These are phyloP conservation scores for Abortiporus biennis DNA, from an alignment of 1,284 basidiomycete species.

Conservation along the genomic window DNA sequence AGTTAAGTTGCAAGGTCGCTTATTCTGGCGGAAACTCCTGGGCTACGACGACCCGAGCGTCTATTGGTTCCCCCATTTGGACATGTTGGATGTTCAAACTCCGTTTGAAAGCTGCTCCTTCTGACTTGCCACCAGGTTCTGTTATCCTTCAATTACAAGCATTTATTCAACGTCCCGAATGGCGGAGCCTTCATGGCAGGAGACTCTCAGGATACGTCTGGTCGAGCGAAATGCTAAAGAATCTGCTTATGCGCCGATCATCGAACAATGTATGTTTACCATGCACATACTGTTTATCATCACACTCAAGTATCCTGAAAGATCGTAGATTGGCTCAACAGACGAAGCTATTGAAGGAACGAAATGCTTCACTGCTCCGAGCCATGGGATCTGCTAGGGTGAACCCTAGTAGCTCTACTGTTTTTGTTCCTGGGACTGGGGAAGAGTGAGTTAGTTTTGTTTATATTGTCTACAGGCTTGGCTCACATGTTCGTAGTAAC, in stretches of 20 bases:
- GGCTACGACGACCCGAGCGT: conserved; percentile 7
- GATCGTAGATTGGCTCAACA: conserved; percentile 87
- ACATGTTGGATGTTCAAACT: too few relatives aligned
- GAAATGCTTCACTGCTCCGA: conserved; percentile 79
- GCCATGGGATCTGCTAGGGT: conserved; percentile 69
- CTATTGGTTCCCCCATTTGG: conserved; percentile 7
- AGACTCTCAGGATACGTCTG: conserved; percentile 68
- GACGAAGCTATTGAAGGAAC: conserved; percentile 82
- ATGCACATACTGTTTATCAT: too few relatives aligned
- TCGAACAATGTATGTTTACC: conserved; percentile 80
- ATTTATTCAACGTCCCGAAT: too few relatives aligned
- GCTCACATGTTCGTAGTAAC: conserved; percentile 40
- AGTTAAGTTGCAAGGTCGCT: too few relatives aligned
- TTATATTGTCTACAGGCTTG: conserved; percentile 13
- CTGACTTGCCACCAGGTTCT: conserved; percentile 4
- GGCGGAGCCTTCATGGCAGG: conserved; percentile 81
- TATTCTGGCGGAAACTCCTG: too few relatives aligned
- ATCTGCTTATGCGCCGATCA: conserved; percentile 74
- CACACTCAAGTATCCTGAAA: conserved; percentile 27
- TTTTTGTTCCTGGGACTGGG: conserved; percentile 55
- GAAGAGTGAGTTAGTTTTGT: conserved; percentile 56
- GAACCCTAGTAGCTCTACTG: conserved; percentile 58
- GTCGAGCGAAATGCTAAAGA: conserved; percentile 73
- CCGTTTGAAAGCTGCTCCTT: conserved; percentile 16
- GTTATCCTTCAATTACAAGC: too few relatives aligned